These are phyloP conservation scores for Passalora sequoiae DNA, from an alignment of 2,329 filamentous ascomycete species.

Conservation along the genomic window DNA sequence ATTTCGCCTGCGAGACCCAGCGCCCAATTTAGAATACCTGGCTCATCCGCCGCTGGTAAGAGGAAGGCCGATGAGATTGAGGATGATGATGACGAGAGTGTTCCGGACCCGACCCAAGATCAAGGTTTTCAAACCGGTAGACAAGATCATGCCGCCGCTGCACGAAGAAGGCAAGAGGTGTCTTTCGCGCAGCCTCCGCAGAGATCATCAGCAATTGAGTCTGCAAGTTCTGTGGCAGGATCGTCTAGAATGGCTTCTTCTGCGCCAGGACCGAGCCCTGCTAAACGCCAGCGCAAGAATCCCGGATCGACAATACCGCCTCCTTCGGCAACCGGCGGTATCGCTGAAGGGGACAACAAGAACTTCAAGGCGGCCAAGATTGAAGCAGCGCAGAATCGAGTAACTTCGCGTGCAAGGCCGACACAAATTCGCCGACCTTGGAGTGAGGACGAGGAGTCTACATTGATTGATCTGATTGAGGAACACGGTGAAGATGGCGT, in stretches of 20 bases:
- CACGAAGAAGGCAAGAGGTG: conserved; percentile 35
- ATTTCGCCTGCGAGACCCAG: conserved; percentile 14
- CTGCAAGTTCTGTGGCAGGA: conserved; percentile 3
- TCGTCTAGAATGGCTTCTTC: conserved; percentile 5
- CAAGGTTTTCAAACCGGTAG: conserved; percentile 43
- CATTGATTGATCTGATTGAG: conserved; percentile 48
- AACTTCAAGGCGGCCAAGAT: conserved; percentile 21
- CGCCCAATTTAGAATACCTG: conserved; percentile 1
- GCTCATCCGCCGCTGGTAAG: conserved; percentile 13
- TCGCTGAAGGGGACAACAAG: conserved; percentile 7
- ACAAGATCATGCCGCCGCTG: conserved; percentile 29
- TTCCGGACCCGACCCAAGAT: conserved; percentile 33
- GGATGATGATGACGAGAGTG: conserved; percentile 28
- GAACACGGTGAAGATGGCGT: conserved; percentile 37
- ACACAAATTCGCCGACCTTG: conserved; percentile 33
- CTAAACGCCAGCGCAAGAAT: conserved; percentile 29
- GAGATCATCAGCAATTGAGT: conserved; percentile 5
- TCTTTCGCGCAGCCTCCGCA: conserved; percentile 18
- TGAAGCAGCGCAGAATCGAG: conserved; percentile 6
- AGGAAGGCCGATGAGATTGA: conserved; percentile 28
- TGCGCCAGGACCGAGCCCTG: conserved; percentile 9
- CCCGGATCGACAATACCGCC: conserved; percentile 30
- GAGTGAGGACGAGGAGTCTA: conserved; percentile 34
- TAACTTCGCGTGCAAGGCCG: conserved; percentile 20
- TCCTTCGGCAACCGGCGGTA: conserved; percentile 12